phyloP scores from a whole-genome alignment of 441 rosid genomes.

The Flueggea neowawraea region DNA sequence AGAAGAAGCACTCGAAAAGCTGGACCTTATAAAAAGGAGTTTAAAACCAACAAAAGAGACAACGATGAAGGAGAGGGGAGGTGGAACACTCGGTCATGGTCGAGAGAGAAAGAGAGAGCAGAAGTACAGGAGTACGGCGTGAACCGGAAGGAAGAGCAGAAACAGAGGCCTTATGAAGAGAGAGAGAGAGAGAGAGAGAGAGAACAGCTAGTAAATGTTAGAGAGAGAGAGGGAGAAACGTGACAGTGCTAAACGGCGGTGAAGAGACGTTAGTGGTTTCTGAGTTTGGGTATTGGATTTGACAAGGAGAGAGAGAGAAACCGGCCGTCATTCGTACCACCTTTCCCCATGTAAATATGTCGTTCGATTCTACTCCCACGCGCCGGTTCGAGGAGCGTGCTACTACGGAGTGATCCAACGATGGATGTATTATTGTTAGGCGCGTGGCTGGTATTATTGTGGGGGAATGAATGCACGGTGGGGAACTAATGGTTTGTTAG shows the following conservation, averaged over 20 bases:
- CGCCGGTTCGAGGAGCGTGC: no score
- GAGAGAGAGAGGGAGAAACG: background rate
- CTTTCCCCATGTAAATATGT: slow-evolving; percentile 31
- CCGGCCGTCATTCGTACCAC: slow-evolving; percentile 51
- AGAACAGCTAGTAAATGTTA: no score
- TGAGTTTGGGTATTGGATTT: background rate
- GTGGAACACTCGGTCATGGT: background rate
- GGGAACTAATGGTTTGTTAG: no score
- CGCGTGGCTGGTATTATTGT: slow-evolving; percentile 2
- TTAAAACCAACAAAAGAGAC: background rate
- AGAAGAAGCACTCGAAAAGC: background rate
- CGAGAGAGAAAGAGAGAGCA: slow-evolving; percentile 4
- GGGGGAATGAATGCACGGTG: no score
- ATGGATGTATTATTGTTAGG: no score
- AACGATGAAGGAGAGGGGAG: slow-evolving; percentile 4
- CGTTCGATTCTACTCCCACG: background rate
- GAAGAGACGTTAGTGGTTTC: slow-evolving; percentile 36
- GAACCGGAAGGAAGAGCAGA: slow-evolving; percentile 54
- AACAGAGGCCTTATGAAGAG: slow-evolving; percentile 50
- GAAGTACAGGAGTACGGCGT: slow-evolving; percentile 74
- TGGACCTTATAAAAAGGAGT: background rate
- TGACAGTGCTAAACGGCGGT: slow-evolving; percentile 51
- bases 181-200: slow-evolving; percentile 36
- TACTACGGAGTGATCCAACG: no score
- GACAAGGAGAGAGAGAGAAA: slow-evolving; percentile 8